Base-by-base conservation (phyloP, 2,329 filamentous ascomycete species). In the Rasamsonia emersonii region DNA sequence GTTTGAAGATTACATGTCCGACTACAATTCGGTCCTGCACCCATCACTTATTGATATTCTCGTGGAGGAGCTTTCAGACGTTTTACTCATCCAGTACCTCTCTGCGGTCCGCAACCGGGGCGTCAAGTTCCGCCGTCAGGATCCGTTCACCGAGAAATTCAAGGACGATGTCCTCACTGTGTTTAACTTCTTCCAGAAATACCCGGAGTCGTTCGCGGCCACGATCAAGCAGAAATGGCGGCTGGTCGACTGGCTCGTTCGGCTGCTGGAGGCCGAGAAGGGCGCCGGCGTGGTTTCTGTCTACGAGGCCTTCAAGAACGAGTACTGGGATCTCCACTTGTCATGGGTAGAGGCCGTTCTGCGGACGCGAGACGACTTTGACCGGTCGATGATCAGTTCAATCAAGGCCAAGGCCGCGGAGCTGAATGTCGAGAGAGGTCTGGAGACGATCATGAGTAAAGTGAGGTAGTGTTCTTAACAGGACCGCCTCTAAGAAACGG, bases 291-390 rank as follows among this genome's bases (percentile, higher is more conserved):
- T 95, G 1, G 77, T 86, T 10, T 76, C 82, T 31, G 78, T 84
- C 1, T 96, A 93, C 51, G 81, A 81, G 46, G 65, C 68, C 4
- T 89, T 98, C 65, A 96, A 95, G 69, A 66, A 62, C 23, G 71
- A 75, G 27, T 95, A 94, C 59, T 94, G 89, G 84, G 91, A 98
- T 61, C 67, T 96, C 54, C 86, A 93, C 58, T 79, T 96, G 37
- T 81, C 79, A 27, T 98, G 91, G 91, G 86, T 98, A 5, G 93
- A 98, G 67, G 82, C 84, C 5, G 89, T 94, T 28, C 55, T 98
- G 42, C 73, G 88, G 44, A 71, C 78, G 2, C 71, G 93, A 45
- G 91, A 98, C 58, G 91, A 98, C 64, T 96, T 93, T 62, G 91
- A 96, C 59, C 71, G 89, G 45, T 73, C 75, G 38, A 86, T 96